These are phyloP conservation scores for Cyamopsis tetragonoloba DNA, from an alignment of 306 rosid species.

Conservation along the genomic window DNA sequence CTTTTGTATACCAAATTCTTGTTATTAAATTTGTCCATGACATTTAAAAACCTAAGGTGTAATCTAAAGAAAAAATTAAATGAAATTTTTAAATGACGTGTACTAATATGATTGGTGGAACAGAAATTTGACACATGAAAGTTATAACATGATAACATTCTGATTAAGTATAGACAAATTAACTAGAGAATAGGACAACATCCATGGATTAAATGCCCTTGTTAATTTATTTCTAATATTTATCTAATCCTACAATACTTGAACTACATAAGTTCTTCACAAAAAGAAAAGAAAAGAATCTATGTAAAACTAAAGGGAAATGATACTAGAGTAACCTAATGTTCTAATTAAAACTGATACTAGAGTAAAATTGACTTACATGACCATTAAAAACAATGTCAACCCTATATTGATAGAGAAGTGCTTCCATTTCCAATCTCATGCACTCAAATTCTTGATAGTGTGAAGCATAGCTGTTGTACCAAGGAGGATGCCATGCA, in stretches of 20 bases:
- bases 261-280: neutral
- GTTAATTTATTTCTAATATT: neutral
- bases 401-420: slow-evolving; percentile 60
- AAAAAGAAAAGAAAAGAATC: neutral
- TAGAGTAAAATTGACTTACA: slow-evolving; percentile 50
- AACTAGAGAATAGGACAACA: neutral
- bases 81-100: too few relatives aligned
- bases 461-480: slow-evolving; percentile 84
- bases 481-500: slow-evolving; percentile 92
- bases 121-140: too few relatives aligned
- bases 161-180: neutral
- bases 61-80: too few relatives aligned
- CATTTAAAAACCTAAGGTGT: too few relatives aligned
- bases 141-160: too few relatives aligned
- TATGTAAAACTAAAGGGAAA: neutral
- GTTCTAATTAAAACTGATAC: neutral
- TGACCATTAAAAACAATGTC: slow-evolving; percentile 84
- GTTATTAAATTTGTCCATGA: too few relatives aligned
- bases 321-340: neutral
- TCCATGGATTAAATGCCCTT: slow-evolving; percentile 7
- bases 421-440: slow-evolving; percentile 92
- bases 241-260: neutral
- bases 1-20: too few relatives aligned
- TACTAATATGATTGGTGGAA: too few relatives aligned
- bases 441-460: slow-evolving; percentile 93